Percentiles rank a stretch among this genome's conserved stretches.
Evolutionary conservation across 805 yeast species (phyloP).

Genomic region (Starmerella stellata): DNA sequence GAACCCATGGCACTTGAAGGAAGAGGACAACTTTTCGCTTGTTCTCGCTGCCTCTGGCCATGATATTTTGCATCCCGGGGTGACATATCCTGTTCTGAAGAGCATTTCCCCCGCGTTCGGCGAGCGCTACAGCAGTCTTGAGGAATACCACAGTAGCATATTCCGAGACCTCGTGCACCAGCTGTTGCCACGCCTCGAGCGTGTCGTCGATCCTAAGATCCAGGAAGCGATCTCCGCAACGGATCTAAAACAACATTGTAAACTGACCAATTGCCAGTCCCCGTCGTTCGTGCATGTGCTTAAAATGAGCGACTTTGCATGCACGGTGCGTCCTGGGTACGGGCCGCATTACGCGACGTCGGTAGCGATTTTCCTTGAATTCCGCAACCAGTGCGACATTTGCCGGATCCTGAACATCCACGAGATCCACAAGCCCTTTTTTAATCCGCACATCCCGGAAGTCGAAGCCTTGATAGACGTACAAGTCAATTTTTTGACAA

Average conservation of each 20-base stretch:
- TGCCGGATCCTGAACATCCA: conserved; percentile 1
- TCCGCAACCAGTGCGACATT: conserved; percentile 4
- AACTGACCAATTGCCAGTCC: conserved; percentile 33
- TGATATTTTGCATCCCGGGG: conserved; percentile 92
- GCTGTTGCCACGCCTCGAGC: too few relatives aligned
- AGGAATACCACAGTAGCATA: conserved; percentile 59
- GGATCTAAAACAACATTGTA: conserved; percentile 81
- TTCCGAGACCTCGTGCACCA: conserved; percentile 35
- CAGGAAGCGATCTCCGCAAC: conserved; percentile 45
- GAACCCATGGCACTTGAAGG: conserved; percentile 12
- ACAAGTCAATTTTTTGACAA: conserved; percentile 9
- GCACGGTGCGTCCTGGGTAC: conserved; percentile 60
- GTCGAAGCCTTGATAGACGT: conserved; percentile 4
- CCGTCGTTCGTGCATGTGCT: conserved; percentile 32
- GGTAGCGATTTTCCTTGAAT: conserved; percentile 7
- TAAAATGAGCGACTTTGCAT: conserved; percentile 91
- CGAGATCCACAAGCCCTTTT: neutral
- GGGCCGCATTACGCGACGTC: conserved; percentile 9
- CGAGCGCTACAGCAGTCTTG: conserved; percentile 46
- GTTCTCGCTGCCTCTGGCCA: conserved; percentile 80
- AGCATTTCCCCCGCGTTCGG: conserved; percentile 47
- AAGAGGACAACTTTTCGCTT: conserved; percentile 37
- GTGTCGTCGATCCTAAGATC: too few relatives aligned
- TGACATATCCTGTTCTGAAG: conserved; percentile 59
- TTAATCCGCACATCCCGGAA: conserved; percentile 2